These are phyloP conservation scores for Perkinsus marinus DNA, from an alignment of 169 alveolate species.

Conservation along the genomic window DNA sequence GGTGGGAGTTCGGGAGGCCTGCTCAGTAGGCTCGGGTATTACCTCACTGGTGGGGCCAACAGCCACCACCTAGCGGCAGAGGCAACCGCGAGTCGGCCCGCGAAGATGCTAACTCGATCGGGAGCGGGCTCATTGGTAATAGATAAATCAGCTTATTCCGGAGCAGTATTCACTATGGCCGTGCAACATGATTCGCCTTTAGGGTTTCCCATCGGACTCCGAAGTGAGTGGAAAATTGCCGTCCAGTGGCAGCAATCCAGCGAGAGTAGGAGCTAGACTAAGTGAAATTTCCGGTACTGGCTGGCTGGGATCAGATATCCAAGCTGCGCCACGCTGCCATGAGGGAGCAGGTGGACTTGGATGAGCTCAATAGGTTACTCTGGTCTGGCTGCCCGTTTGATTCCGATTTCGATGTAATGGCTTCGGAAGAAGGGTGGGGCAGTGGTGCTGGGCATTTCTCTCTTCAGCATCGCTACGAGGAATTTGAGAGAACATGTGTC, in stretches of 20 bases:
- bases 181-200: not conserved
- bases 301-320: not conserved
- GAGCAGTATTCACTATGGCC: not conserved
- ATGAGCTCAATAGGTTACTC: not conserved
- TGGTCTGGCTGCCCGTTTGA: constrained; percentile 5
- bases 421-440: not conserved
- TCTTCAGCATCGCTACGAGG: too few species aligned
- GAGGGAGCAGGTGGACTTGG: not conserved
- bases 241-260: not conserved
- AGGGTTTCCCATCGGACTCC: not conserved
- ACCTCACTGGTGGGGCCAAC: not conserved
- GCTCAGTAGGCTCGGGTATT: not conserved
- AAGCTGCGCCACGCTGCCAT: not conserved
- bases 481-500: not conserved
- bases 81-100: not conserved
- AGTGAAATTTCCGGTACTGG: not conserved
- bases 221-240: not conserved
- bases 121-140: not conserved
- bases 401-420: not conserved
- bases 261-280: not conserved
- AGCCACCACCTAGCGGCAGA: not conserved
- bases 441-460: not conserved
- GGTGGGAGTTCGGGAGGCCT: not conserved
- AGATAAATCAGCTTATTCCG: too few species aligned
- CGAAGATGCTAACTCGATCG: not conserved